Base-by-base conservation (phyloP, 805 yeast genomes). In the Scheffersomyces coipomensis region DNA sequence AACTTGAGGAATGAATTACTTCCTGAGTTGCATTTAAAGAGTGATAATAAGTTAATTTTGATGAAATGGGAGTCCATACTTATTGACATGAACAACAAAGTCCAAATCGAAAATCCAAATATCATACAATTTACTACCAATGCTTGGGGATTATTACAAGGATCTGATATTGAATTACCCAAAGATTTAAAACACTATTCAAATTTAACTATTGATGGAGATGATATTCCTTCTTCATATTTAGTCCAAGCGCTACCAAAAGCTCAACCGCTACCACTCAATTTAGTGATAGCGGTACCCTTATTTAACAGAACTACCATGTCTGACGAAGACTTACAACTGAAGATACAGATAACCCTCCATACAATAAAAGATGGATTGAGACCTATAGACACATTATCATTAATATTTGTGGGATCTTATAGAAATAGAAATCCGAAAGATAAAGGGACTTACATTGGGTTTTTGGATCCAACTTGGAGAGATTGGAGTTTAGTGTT, bases 101-200 rank as follows among this genome's bases (percentile, higher is more conserved):
- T 38, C 39, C 11, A 35, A 23, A 6, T 39, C 16, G 34, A 13
- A 37, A 63, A 6, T 66, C 75, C 45, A 19, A 50, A 52, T 4
- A 46, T 77, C 19, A 62, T 64, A 23, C 79, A 77, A 48, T 55
- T 78, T 44, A 73, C 84, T 1, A 64, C 73, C 1, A 79, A 72
- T 45, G 71, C 73, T 1, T 75, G 84, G 80, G 53, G 52, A 8
- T 45, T 73, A 8, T 49, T 76, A 6, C 55, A 64, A 7, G 56
- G 52, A 8, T 53, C 57, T 39, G 51, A 18, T 11, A 42, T 61
- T 6, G 29, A 40, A 12, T 48, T 74, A 1, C 80, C 79, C 1
- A 44, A 48, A 3, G 74, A 70, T 33, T 64, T 73, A 2, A 46
- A 58, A 16, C 58, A 57, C 36, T 67, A 65, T 42, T 61, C 68